These are phyloP conservation scores for Coniferiporia sulphurascens DNA, from an alignment of 1,284 basidiomycete genomes.

Conservation along the genomic window DNA sequence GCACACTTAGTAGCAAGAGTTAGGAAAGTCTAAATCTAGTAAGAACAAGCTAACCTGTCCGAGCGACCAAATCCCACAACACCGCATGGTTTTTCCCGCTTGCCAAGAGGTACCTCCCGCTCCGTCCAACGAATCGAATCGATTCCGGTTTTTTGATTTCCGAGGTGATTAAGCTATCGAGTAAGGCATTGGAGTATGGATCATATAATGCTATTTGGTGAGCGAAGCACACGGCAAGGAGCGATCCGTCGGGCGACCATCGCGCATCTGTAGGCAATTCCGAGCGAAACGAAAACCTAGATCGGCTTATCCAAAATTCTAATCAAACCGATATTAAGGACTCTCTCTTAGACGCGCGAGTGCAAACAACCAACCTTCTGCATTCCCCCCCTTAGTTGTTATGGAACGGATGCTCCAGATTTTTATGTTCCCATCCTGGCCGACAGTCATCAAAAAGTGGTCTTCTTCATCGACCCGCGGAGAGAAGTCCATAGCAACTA, in stretches of 20 bases:
- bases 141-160: conserved; percentile 42
- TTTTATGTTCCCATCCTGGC: conserved; percentile 66
- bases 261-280: conserved; percentile 59
- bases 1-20: conserved; percentile 37
- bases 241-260: conserved; percentile 85
- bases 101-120: conserved; percentile 59
- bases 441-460: conserved; percentile 59
- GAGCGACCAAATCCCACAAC: conserved; percentile 79
- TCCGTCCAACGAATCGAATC: conserved; percentile 61
- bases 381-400: conserved; percentile 37
- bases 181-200: conserved; percentile 59
- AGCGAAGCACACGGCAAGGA: conserved; percentile 75
- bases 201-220: conserved; percentile 77
- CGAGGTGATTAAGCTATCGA: conserved; percentile 58
- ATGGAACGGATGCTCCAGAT: conserved; percentile 58
- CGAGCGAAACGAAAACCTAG: conserved; percentile 66
- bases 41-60: conserved; percentile 47
- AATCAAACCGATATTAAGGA: conserved; percentile 1
- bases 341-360: background rate
- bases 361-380: conserved; percentile 42
- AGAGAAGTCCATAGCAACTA: conserved; percentile 72
- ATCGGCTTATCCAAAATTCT: conserved; percentile 79
- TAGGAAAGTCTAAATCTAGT: conserved; percentile 13
- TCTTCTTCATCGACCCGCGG: conserved; percentile 32
- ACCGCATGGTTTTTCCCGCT: conserved; percentile 50